Conservation (phyloP, 164 flowering plant species). For the Malania oleifera region DNA sequence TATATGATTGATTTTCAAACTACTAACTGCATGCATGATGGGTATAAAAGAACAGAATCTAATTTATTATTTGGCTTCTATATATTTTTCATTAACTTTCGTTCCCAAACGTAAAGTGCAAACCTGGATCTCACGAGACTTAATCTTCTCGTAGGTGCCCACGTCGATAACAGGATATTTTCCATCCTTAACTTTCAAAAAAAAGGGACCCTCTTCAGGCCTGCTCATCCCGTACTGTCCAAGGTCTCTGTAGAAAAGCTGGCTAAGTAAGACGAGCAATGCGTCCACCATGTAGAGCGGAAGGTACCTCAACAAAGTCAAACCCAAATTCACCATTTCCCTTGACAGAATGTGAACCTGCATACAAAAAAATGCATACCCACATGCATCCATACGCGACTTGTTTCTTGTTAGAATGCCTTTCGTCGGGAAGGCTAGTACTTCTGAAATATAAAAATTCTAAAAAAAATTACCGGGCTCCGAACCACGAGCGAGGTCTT, state of each 20-base stretch:
- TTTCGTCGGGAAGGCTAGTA: too few relatives aligned
- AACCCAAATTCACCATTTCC: conserved; percentile 20
- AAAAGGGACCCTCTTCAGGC: conserved; percentile 39
- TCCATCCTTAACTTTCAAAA: conserved; percentile 25
- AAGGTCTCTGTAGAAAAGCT: conserved; percentile 28
- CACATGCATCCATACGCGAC: too few relatives aligned
- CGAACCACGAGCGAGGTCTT: conserved; percentile 45
- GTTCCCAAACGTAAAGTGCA: too few relatives aligned
- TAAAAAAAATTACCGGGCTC: conserved; percentile 38
- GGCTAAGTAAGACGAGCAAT: conserved; percentile 19
- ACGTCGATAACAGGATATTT: conserved; percentile 34
- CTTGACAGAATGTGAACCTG: conserved; percentile 37
- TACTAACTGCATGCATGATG: too few relatives aligned
- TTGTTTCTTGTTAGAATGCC: too few relatives aligned
- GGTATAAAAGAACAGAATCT: too few relatives aligned
- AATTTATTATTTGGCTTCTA: too few relatives aligned
- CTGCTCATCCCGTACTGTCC: conserved; percentile 28
- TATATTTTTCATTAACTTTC: too few relatives aligned
- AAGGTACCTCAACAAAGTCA: conserved; percentile 20
- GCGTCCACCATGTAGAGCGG: conserved; percentile 28
- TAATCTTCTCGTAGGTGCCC: conserved; percentile 35
- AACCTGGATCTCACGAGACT: conserved; percentile 41
- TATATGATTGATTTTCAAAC: too few relatives aligned
- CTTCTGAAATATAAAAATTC: too few relatives aligned
- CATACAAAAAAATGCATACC: too few relatives aligned